Conservation (phyloP, 2,329 filamentous ascomycete species). For the Phyllosticta citribraziliensis region DNA sequence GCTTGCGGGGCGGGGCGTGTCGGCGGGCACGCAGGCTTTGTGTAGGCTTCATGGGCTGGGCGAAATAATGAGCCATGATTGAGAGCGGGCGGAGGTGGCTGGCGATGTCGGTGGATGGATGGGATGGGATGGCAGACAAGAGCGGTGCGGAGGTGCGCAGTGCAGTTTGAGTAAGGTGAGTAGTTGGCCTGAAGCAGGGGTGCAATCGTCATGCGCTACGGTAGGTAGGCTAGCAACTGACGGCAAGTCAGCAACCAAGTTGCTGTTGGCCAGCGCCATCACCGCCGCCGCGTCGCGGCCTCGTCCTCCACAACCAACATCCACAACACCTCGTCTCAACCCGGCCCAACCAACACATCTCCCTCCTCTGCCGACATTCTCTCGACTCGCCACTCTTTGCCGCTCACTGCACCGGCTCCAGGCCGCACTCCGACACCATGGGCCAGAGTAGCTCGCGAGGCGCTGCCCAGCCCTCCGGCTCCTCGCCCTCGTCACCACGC, state of each 20-base stretch:
- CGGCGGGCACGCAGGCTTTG: slow-evolving; percentile 25
- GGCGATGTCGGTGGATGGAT: background rate
- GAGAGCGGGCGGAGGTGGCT: background rate
- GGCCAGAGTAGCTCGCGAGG: slow-evolving; percentile 29
- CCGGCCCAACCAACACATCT: slow-evolving; percentile 4
- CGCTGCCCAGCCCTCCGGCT: slow-evolving; percentile 15
- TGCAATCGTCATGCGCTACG: slow-evolving; percentile 1
- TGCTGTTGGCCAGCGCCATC: slow-evolving; percentile 1
- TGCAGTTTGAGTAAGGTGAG: background rate
- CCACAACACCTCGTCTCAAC: background rate
- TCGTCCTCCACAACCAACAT: background rate
- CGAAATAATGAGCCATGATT: slow-evolving; percentile 4
- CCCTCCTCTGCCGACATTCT: slow-evolving; percentile 7
- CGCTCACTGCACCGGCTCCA: slow-evolving; percentile 11
- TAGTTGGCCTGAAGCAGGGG: background rate
- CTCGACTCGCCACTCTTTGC: slow-evolving; percentile 3
- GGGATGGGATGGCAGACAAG: background rate
- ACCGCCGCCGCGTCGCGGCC: slow-evolving; percentile 6
- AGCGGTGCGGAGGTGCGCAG: slow-evolving; percentile 1
- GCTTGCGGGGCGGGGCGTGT: slow-evolving; percentile 16
- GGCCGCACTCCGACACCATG: slow-evolving; percentile 23
- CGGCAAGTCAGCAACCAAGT: background rate
- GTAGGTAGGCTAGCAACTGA: no score
- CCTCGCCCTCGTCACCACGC: slow-evolving; percentile 20
- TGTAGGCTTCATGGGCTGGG: background rate